A percentile compares a stretch with the other conserved stretches of the same genome.
Evolutionary conservation across 2,329 filamentous ascomycete species (phyloP).

Genomic region (Monosporascus sp.): DNA sequence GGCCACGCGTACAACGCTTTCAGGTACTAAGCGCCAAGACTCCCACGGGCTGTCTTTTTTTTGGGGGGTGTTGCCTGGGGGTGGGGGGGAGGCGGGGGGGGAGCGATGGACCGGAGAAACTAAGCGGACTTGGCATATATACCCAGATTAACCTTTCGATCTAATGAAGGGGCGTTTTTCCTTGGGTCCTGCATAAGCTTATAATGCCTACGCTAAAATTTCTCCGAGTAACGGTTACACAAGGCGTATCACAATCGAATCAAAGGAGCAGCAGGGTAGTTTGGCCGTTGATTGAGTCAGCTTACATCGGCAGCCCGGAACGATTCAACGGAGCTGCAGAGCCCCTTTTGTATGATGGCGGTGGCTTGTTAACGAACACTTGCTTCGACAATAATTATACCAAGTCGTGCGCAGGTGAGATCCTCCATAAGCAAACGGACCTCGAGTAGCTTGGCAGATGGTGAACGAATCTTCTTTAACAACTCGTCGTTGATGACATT

Average conservation of each 20-base stretch:
- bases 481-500: neutral
- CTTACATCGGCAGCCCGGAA: neutral
- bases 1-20: too few species aligned
- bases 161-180: too few species aligned
- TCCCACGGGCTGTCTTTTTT: too few species aligned
- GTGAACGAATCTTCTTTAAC: neutral
- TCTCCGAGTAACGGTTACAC: too few species aligned
- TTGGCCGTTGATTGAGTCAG: neutral
- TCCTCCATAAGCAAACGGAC: neutral
- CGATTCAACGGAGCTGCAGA: neutral
- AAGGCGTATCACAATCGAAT: neutral
- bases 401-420: neutral
- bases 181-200: too few species aligned
- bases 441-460: neutral
- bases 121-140: too few species aligned
- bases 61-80: too few species aligned
- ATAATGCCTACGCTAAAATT: too few species aligned
- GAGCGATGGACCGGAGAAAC: too few species aligned
- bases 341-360: neutral
- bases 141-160: too few species aligned
- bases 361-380: neutral
- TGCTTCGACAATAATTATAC: neutral
- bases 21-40: too few species aligned
- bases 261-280: neutral
- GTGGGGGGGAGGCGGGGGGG: too few species aligned